Conservation (phyloP, 2,329 filamentous ascomycete genomes). For the Talaromyces verruculosus region DNA sequence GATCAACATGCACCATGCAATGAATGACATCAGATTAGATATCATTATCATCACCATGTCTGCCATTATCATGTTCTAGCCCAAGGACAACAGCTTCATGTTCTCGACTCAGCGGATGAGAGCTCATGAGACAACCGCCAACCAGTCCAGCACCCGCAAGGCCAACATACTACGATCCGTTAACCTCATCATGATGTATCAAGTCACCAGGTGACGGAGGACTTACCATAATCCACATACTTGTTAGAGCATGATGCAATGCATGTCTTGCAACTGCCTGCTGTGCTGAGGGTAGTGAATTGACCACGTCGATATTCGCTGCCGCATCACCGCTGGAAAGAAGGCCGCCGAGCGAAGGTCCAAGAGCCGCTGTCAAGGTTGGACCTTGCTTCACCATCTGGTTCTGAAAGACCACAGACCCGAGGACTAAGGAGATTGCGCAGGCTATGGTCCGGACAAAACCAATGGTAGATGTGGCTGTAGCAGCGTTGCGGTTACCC, state of each 20-base stretch:
- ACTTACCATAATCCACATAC: conserved; percentile 20
- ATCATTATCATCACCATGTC: not conserved
- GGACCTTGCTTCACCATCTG: conserved; percentile 26
- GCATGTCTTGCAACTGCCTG: conserved; percentile 16
- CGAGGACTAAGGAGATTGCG: conserved; percentile 55
- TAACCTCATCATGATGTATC: not conserved
- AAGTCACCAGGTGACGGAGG: not conserved
- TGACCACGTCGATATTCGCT: conserved; percentile 17
- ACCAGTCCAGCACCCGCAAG: conserved; percentile 14
- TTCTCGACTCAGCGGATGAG: conserved; percentile 16
- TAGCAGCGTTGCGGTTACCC: conserved; percentile 55
- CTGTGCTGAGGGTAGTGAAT: conserved; percentile 11
- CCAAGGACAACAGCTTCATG: conserved; percentile 14
- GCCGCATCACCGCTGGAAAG: conserved; percentile 18
- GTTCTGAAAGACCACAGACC: conserved; percentile 49
- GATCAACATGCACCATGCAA: not conserved
- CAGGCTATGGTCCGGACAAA: conserved; percentile 57
- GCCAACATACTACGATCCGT: conserved; percentile 13
- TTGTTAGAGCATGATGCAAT: conserved; percentile 13
- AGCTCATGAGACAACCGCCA: conserved; percentile 14
- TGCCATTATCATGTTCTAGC: not conserved
- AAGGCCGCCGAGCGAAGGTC: conserved; percentile 1
- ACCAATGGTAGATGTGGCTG: conserved; percentile 57
- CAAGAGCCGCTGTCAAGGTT: conserved; percentile 18
- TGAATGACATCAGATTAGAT: not conserved